Conservation (phyloP, 1,284 basidiomycete genomes). For the Austroboletus olivaceoglutinosus region DNA sequence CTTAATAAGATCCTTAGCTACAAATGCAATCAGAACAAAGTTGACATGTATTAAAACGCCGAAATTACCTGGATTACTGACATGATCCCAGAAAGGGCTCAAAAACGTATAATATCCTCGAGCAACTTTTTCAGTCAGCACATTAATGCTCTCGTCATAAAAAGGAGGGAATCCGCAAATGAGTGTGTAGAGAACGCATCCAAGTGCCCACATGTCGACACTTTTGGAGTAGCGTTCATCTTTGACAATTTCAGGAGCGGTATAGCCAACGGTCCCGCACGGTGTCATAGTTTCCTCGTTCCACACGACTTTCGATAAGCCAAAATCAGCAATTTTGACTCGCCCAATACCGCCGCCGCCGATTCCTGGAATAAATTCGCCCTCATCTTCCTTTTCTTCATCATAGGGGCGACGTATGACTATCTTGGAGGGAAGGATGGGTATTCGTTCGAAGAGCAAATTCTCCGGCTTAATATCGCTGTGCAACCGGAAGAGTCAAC, state of each 20-base stretch:
- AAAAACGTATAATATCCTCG: constrained; percentile 97
- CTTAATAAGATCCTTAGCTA: constrained; percentile 94
- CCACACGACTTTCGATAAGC: constrained; percentile 98
- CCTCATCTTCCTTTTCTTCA: constrained; percentile 98
- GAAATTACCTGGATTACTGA: constrained; percentile 72
- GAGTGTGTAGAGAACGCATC: constrained; percentile 97
- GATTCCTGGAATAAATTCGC: constrained; percentile 87
- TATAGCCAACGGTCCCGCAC: constrained; percentile 98
- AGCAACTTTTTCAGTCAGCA: constrained; percentile 98
- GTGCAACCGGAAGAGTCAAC: background rate
- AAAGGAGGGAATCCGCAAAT: constrained; percentile 99
- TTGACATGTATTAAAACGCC: background rate
- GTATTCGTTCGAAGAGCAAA: constrained; percentile 91
- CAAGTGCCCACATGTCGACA: constrained; percentile 99
- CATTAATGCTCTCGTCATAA: constrained; percentile 98
- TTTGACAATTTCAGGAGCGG: constrained; percentile 99
- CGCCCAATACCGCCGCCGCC: constrained; percentile 97
- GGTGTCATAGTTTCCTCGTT: constrained; percentile 99
- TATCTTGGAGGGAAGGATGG: constrained; percentile 85
- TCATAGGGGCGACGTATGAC: constrained; percentile 86
- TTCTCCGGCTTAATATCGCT: constrained; percentile 98
- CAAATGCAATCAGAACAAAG: constrained; percentile 13
- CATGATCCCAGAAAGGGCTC: constrained; percentile 99
- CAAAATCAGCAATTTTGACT: constrained; percentile 99
- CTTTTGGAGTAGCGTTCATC: constrained; percentile 98